These are phyloP conservation scores for Marasmius oreades DNA, from an alignment of 1,284 basidiomycete genomes.

Conservation along the genomic window DNA sequence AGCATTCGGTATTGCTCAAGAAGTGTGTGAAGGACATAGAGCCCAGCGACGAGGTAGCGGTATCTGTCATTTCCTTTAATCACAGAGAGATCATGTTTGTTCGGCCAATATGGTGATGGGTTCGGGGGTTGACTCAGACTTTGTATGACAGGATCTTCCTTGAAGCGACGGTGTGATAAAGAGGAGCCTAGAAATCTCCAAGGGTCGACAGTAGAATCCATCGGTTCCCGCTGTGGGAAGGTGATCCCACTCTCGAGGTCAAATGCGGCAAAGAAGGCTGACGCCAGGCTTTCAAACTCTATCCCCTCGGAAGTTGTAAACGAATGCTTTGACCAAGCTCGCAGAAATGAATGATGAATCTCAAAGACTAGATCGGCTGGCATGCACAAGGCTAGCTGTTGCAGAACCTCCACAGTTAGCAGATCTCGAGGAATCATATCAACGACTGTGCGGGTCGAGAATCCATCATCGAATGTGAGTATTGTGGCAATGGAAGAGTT, in stretches of 20 bases:
- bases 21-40: constrained; percentile 75
- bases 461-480: constrained; percentile 45
- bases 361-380: constrained; percentile 51
- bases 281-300: constrained; percentile 55
- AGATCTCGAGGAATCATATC: constrained; percentile 47
- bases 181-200: constrained; percentile 33
- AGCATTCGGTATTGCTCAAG: constrained; percentile 67
- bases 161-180: constrained; percentile 40
- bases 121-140: constrained; percentile 39
- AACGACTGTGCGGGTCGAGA: constrained; percentile 40
- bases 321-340: constrained; percentile 46
- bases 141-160: constrained; percentile 56
- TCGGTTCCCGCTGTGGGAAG: constrained; percentile 12
- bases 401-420: constrained; percentile 57
- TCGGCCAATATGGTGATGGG: constrained; percentile 18
- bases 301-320: constrained; percentile 39
- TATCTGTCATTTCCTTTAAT: constrained; percentile 22
- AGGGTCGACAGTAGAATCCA: constrained; percentile 26
- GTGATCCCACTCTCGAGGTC: constrained; percentile 30
- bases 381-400: constrained; percentile 57
- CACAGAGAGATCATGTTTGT: constrained; percentile 17
- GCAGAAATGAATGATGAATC: constrained; percentile 55
- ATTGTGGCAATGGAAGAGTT: constrained; percentile 42
- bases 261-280: constrained; percentile 50
- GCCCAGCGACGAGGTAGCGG: constrained; percentile 43